Evolutionary conservation across 208 protist species (phyloP).

Genomic region (Leishmania tarentolae): DNA sequence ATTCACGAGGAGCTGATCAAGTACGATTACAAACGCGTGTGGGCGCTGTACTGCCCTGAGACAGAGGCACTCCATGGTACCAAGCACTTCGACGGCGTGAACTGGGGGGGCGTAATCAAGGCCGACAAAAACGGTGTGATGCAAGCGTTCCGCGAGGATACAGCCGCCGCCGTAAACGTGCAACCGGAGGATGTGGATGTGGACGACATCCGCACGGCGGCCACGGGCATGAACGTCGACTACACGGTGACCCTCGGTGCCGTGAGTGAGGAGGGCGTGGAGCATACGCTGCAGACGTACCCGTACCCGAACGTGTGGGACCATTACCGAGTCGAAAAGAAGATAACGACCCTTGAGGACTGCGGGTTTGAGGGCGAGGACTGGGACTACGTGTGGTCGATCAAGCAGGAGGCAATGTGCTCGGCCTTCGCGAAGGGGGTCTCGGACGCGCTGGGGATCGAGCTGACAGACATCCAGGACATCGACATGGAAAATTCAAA

Average conservation of each 20-base stretch:
- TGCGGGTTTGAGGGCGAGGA: slow-evolving; percentile 42
- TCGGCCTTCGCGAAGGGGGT: slow-evolving; percentile 42
- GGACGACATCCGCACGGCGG: slow-evolving; percentile 16
- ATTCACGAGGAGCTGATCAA: slow-evolving; percentile 47
- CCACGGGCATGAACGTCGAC: slow-evolving; percentile 33
- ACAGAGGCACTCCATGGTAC: slow-evolving; percentile 17
- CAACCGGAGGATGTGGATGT: slow-evolving; percentile 32
- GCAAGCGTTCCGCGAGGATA: slow-evolving; percentile 47
- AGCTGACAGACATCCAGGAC: slow-evolving; percentile 14
- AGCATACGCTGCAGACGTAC: background rate
- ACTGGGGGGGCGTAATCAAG: slow-evolving; percentile 44
- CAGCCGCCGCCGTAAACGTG: slow-evolving; percentile 33
- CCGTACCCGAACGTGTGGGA: slow-evolving; percentile 46
- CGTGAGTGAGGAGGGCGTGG: slow-evolving; percentile 9
- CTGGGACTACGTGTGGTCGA: slow-evolving; percentile 40
- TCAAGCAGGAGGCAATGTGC: slow-evolving; percentile 34
- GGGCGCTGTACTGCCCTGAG: slow-evolving; percentile 51
- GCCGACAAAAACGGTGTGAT: slow-evolving; percentile 15
- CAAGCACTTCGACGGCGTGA: slow-evolving; percentile 38
- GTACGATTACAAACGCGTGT: slow-evolving; percentile 45
- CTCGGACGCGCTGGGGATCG: slow-evolving; percentile 6
- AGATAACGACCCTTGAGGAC: background rate
- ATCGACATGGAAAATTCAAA: background rate
- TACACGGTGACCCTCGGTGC: slow-evolving; percentile 29
- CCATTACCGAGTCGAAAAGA: slow-evolving; percentile 18